A percentile compares a stretch with the other conserved stretches of the same genome.
These are phyloP conservation scores for Sisymbrium altissimum DNA, from an alignment of 345 rosid species.

Conservation along the genomic window DNA sequence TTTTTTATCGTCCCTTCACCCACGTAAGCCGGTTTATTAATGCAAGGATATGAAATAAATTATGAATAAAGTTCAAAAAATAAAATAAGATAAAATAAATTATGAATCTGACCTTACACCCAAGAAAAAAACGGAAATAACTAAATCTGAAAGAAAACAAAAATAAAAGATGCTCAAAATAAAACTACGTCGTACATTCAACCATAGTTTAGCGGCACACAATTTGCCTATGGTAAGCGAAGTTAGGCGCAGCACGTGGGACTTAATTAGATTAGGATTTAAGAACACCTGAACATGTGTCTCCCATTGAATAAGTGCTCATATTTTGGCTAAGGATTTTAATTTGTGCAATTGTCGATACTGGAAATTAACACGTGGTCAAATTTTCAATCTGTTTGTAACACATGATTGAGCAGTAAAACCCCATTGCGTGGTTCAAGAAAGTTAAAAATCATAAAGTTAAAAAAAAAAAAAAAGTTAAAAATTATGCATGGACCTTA, in stretches of 20 bases:
- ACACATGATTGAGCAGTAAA: constrained; percentile 18
- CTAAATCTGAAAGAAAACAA: not conserved
- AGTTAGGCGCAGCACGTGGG: constrained; percentile 19
- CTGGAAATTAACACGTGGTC: constrained; percentile 21
- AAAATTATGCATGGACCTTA: constrained; percentile 8
- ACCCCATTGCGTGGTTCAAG: not conserved
- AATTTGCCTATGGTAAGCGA: constrained; percentile 16
- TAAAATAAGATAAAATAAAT: not conserved
- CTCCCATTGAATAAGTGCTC: not conserved
- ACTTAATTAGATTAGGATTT: not conserved
- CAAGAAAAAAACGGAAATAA: not conserved
- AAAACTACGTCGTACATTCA: not conserved
- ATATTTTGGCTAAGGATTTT: not conserved
- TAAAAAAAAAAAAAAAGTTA: not conserved
- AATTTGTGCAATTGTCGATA: not conserved
- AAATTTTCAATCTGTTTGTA: not conserved
- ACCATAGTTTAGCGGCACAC: not conserved
- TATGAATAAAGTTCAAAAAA: too few relatives aligned
- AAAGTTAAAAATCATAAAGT: not conserved
- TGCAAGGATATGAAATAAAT: not conserved
- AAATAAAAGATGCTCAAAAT: not conserved
- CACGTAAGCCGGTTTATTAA: constrained; percentile 2
- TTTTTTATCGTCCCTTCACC: constrained; percentile 8
- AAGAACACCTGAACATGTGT: constrained; percentile 2
- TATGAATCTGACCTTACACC: too few relatives aligned